phyloP scores from a whole-genome alignment of 192 early-diverging fungal genomes.

The Backusella australiensis region DNA sequence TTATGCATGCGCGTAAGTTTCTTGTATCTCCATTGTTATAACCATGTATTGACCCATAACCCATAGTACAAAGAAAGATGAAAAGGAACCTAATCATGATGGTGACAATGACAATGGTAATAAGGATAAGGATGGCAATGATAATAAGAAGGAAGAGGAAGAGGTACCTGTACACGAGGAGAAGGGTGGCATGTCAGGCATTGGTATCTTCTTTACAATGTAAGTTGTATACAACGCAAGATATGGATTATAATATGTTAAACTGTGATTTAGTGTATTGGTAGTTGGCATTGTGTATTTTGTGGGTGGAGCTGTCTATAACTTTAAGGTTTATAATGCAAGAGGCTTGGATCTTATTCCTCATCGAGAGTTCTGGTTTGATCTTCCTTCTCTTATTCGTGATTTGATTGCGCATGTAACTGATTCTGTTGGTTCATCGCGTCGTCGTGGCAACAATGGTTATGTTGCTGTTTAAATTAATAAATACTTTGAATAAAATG shows the following conservation, averaged over 20 bases:
- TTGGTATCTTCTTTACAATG: constrained; percentile 20
- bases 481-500: neutral
- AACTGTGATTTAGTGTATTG: neutral
- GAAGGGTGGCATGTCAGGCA: constrained; percentile 16
- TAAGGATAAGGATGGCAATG: neutral
- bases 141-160: neutral
- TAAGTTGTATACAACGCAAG: neutral
- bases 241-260: neutral
- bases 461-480: constrained; percentile 29
- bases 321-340: constrained; percentile 34
- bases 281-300: constrained; percentile 20
- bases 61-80: constrained; percentile 4
- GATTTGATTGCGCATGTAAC: constrained; percentile 25
- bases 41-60: neutral
- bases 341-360: constrained; percentile 35
- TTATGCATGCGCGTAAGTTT: constrained; percentile 21
- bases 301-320: constrained; percentile 37
- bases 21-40: neutral
- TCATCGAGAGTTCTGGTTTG: constrained; percentile 21
- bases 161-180: neutral
- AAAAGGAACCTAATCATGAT: constrained; percentile 1
- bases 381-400: constrained; percentile 11
- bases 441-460: constrained; percentile 28
- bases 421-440: constrained; percentile 22
- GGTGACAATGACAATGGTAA: neutral